Evolutionary conservation across 2,329 filamentous ascomycete genomes (phyloP).

Genomic region (Sclerotiophoma versabilis): DNA sequence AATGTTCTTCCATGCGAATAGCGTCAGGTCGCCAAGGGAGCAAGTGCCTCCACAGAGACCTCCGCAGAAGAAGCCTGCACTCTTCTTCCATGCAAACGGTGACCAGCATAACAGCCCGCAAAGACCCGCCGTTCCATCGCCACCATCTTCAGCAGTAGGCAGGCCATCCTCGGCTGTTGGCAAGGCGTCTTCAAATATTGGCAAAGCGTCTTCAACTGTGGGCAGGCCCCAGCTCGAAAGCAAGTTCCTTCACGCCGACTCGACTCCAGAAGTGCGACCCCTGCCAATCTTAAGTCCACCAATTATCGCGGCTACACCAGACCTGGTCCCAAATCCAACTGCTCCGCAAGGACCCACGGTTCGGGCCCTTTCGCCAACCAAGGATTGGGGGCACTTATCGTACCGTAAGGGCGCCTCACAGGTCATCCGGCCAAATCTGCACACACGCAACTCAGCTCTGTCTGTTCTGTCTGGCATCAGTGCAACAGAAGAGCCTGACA

Average conservation of each 20-base stretch:
- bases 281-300: slow-evolving; percentile 45
- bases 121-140: slow-evolving; percentile 38
- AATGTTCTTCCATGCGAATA: slow-evolving; percentile 93
- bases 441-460: slow-evolving; percentile 40
- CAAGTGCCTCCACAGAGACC: slow-evolving; percentile 35
- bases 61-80: slow-evolving; percentile 53
- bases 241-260: slow-evolving; percentile 80
- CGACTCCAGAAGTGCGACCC: slow-evolving; percentile 49
- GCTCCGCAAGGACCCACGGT: slow-evolving; percentile 26
- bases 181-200: neutral
- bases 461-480: slow-evolving; percentile 42
- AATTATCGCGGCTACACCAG: slow-evolving; percentile 34
- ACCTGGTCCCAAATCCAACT: slow-evolving; percentile 26
- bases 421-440: slow-evolving; percentile 51
- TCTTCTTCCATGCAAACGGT: slow-evolving; percentile 61
- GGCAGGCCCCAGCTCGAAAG: slow-evolving; percentile 36
- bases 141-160: slow-evolving; percentile 42
- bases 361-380: slow-evolving; percentile 54
- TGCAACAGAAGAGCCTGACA: slow-evolving; percentile 32
- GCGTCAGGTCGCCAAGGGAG: slow-evolving; percentile 59
- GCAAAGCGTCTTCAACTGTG: slow-evolving; percentile 17
- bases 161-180: slow-evolving; percentile 6
- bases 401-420: slow-evolving; percentile 59
- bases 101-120: slow-evolving; percentile 50
- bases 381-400: slow-evolving; percentile 57